Evolutionary conservation across 345 rosid genomes (phyloP).

Genomic region (Limnanthes douglasii): DNA sequence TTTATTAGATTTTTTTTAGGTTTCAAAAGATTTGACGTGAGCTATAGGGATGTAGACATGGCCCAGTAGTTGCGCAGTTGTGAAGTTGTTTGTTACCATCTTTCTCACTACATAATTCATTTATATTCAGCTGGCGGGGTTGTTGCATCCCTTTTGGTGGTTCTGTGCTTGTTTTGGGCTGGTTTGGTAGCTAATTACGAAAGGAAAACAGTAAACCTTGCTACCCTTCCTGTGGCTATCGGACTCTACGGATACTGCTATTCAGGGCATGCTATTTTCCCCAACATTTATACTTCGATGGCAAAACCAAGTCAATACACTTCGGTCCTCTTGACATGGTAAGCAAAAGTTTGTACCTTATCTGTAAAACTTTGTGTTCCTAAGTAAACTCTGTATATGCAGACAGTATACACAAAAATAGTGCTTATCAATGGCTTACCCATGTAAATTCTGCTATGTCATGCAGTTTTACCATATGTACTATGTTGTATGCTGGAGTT

Average conservation of each 20-base stretch:
- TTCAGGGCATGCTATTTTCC: constrained; percentile 97
- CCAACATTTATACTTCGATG: constrained; percentile 92
- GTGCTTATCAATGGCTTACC: too few relatives aligned
- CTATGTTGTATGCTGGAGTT: constrained; percentile 68
- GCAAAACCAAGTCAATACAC: constrained; percentile 62
- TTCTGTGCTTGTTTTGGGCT: constrained; percentile 77
- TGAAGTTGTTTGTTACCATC: too few relatives aligned
- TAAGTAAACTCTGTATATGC: too few relatives aligned
- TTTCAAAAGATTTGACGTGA: too few relatives aligned
- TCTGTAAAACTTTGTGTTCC: too few relatives aligned
- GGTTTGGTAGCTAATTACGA: constrained; percentile 71
- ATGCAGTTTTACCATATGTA: constrained; percentile 54
- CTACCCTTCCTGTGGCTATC: constrained; percentile 83
- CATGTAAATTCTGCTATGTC: background rate
- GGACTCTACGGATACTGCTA: constrained; percentile 96
- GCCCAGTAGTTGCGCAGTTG: too few relatives aligned
- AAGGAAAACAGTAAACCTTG: constrained; percentile 43
- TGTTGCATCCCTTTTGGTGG: constrained; percentile 67
- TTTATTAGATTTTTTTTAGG: too few relatives aligned
- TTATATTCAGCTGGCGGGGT: constrained; percentile 97
- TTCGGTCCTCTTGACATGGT: constrained; percentile 62
- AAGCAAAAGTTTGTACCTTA: too few relatives aligned
- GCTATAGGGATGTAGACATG: too few relatives aligned
- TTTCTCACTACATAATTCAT: too few relatives aligned
- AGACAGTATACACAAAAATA: too few relatives aligned